Evolutionary conservation across 345 rosid genomes (phyloP), one percentile per base, ranked within the genome.

Genomic region (Heritiera fomes): DNA sequence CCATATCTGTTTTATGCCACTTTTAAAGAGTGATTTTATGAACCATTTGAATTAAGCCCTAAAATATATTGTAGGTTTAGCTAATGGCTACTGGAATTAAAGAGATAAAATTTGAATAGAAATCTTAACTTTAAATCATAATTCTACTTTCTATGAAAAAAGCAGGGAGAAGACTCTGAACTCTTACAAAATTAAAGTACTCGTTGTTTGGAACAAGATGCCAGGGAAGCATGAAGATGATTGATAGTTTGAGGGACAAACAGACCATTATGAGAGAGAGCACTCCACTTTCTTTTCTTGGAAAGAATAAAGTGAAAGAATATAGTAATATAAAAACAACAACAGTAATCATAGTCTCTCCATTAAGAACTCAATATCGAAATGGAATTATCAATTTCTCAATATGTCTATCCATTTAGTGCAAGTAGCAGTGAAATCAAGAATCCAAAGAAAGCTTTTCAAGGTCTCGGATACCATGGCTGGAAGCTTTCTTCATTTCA

Each of bases 401-500:
- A 75, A 10, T 61, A 14, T 5, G 60, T 80, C 30, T 77, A 84
- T 56, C 79, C 87, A 58, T 10, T 7, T 55, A 34, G 7, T 12
- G 71, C 43, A 71, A 77, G 68, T 50, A 52, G 4, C 23, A 46
- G 49, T 69, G 49, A 46, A 45, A 62, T 83, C 78, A 76, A 81
- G 88, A 80, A 87, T 93, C 93, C 87, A 82, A 87, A 73, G 87
- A 81, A 77, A 82, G 86, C 77, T 78, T 82, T 60, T 89, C 85
- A 45, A 87, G 77, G 53, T 87, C 90, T 76, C 64, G 84, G 45
- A 84, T 76, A 13, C 88, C 93, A 73, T 83, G 94, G 85, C 84
- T 83, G 62, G 94, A 87, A 82, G 98, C 95, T 84, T 96, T 94
- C 90, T 94, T 96, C 89, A 92, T 81, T 80, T 92, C 95, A 75